Evolutionary conservation across 495 filamentous ascomycete genomes (phyloP), one percentile per base, ranked within the genome.

Genomic region (Xylaria scruposa): DNA sequence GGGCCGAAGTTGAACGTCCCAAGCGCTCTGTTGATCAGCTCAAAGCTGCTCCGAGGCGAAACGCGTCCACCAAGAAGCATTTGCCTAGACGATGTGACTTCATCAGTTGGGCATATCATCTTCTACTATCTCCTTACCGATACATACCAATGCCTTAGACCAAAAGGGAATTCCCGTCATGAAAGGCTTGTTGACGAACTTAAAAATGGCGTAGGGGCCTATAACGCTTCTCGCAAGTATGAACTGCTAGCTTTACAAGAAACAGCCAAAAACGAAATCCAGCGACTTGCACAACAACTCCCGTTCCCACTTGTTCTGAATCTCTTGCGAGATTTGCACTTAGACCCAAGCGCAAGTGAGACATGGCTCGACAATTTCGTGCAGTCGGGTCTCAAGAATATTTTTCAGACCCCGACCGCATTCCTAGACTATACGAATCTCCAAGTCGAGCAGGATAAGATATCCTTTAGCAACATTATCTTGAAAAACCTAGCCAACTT

Each of bases 281-380:
- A 76, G 42, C 21, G 10, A n/a, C 42, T 71, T 8, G 67, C 74
- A 12, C n/a, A 49, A 24, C 19, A 59, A 17, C 40, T 74, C 26
- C 72, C 74, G 6, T 33, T 73, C 2, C 75, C 60, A 0, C 68
- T 74, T 9, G 53, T 80, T 12, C 59, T 80, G 31, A 75, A 78
- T 31, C 24, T 64, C 24, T 64, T 75, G 53, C 67, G 70, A 29
- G 71, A 76, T 8, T 72, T 76, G 12, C 73, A 74, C 15, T 72
- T 78, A 8, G 31, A 29, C 0, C 65, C 72, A 1, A 54, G 56
- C 47, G 66, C 62, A 42, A 56, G 72, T 38, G 78, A 77, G 36
- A 12, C 33, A 2, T 80, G 78, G 78, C 67, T 80, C 40, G 65
- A 53, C 19, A 42, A 4, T 3, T 76, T 71, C 58, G 54, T 78